Conservation (phyloP, 1,284 basidiomycete species). For the Grifola frondosa region DNA sequence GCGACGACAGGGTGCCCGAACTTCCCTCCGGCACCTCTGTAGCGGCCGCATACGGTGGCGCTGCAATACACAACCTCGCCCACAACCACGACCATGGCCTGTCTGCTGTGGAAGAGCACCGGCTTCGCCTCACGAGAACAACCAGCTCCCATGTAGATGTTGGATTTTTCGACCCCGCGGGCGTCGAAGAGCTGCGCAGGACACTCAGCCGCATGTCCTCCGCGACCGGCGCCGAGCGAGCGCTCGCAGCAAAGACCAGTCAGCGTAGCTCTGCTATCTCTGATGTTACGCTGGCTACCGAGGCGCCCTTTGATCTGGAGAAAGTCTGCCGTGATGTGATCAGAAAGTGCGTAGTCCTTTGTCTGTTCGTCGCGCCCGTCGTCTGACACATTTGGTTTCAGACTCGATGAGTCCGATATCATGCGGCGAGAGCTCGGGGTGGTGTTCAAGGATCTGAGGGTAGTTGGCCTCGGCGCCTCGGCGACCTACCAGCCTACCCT, state of each 20-base stretch:
- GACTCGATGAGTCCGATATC: constrained; percentile 45
- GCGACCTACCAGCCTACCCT: constrained; percentile 42
- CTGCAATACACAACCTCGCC: constrained; percentile 17
- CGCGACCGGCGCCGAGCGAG: neutral
- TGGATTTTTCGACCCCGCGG: constrained; percentile 33
- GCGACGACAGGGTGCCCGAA: constrained; percentile 23
- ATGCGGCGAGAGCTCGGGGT: constrained; percentile 49
- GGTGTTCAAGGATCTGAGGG: constrained; percentile 46
- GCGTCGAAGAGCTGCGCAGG: constrained; percentile 32
- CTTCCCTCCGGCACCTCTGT: constrained; percentile 19
- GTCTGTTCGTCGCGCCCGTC: neutral
- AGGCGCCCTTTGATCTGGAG: constrained; percentile 47
- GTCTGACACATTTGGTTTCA: constrained; percentile 20
- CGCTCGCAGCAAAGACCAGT: neutral
- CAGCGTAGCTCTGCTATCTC: constrained; percentile 9
- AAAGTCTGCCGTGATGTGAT: constrained; percentile 38
- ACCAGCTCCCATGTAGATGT: constrained; percentile 17
- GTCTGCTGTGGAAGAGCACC: neutral
- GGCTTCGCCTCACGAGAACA: constrained; percentile 4
- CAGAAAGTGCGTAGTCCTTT: constrained; percentile 35
- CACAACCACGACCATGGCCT: neutral
- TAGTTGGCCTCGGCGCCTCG: constrained; percentile 45
- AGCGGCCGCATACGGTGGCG: constrained; percentile 17
- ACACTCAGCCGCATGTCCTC: constrained; percentile 26
- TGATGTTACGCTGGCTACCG: constrained; percentile 27